Evolutionary conservation across 441 rosid species (phyloP).

Genomic region (Francoa sonchifolia): DNA sequence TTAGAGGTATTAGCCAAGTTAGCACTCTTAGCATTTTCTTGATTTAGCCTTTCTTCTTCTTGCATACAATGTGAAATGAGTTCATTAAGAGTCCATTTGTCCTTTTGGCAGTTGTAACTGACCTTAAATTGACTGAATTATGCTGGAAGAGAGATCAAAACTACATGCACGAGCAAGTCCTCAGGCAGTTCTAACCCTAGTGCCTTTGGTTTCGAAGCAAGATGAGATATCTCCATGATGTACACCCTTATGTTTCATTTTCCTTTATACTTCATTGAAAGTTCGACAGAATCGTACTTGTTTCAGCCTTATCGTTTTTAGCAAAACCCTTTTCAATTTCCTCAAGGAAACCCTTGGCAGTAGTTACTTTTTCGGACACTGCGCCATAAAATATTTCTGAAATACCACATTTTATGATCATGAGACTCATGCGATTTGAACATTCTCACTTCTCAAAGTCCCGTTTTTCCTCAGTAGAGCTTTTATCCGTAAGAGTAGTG

Average conservation of each 20-base stretch:
- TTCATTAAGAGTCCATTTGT: slow-evolving; percentile 1
- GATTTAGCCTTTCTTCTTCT: background rate
- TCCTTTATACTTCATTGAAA: too few species aligned
- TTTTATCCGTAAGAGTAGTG: background rate
- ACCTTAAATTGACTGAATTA: too few species aligned
- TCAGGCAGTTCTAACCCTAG: too few species aligned
- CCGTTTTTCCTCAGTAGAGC: background rate
- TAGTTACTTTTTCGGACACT: background rate
- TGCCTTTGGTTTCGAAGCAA: too few species aligned
- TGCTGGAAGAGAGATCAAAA: too few species aligned
- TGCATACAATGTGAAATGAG: slow-evolving; percentile 2
- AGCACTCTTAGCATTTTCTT: background rate
- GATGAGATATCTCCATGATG: too few species aligned
- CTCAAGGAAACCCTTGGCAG: too few species aligned
- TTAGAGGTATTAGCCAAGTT: background rate
- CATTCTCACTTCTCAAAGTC: too few species aligned
- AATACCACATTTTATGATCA: background rate
- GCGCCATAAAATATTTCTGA: background rate
- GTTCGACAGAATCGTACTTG: too few species aligned
- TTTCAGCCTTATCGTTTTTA: background rate
- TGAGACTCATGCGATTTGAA: too few species aligned
- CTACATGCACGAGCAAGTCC: too few species aligned
- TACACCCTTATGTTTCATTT: too few species aligned
- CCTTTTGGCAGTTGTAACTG: background rate
- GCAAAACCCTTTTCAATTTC: background rate